These are phyloP conservation scores for Monosiga brevicollis DNA, from an alignment of 78 protist species.

Conservation along the genomic window DNA sequence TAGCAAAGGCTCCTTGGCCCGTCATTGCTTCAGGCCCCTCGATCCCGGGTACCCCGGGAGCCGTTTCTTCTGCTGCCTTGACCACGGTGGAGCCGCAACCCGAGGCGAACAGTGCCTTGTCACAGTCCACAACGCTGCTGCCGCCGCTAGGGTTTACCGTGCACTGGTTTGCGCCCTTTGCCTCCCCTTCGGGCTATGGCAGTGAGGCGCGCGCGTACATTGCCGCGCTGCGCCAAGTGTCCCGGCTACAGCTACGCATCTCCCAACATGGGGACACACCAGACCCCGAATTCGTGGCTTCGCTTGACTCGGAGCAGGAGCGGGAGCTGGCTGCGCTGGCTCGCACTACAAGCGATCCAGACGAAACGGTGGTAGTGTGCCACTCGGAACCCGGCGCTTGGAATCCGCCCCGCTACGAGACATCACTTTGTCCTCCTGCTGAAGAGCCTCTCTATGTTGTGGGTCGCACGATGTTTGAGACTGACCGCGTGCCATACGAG, in stretches of 20 bases:
- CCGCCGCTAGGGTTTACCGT: too few relatives aligned
- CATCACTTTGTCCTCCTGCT: conserved; percentile 4
- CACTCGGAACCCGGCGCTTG: conserved; percentile 23
- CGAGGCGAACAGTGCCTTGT: too few relatives aligned
- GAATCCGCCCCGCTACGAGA: background rate
- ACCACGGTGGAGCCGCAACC: too few relatives aligned
- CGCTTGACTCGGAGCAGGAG: background rate
- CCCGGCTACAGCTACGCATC: background rate
- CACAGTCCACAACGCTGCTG: too few relatives aligned
- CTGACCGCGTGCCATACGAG: background rate
- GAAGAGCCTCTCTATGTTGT: conserved; percentile 5
- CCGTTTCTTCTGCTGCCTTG: too few relatives aligned
- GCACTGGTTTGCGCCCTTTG: background rate
- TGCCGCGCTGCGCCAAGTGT: background rate
- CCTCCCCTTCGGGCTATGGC: background rate
- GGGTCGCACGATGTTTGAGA: conserved; percentile 35
- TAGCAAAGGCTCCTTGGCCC: too few relatives aligned
- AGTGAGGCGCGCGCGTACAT: background rate
- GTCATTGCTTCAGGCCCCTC: too few relatives aligned
- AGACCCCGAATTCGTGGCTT: background rate
- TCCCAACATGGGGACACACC: conserved; percentile 1
- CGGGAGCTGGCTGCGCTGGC: background rate
- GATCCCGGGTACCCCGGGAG: too few relatives aligned
- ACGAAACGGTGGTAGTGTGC: background rate
- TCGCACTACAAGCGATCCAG: background rate